Base-by-base conservation (phyloP, 2,329 filamentous ascomycete genomes). In the Penicillium italicum region DNA sequence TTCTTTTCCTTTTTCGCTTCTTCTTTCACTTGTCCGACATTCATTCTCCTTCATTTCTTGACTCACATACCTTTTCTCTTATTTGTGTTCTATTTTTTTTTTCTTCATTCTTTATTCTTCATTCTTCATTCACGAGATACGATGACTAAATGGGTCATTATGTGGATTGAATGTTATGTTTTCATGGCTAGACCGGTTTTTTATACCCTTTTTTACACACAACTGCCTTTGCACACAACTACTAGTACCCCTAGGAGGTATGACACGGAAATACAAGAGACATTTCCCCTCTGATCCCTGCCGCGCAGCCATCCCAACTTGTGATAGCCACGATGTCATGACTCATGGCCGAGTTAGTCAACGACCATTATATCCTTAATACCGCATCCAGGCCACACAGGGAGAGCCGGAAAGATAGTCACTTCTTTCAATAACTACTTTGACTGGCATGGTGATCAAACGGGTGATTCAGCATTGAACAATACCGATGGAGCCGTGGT, bases 101-200 rank as follows among this genome's bases (percentile, higher is more conserved):
- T 43, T 38, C 55, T 40, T 41, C 38, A 16, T 30, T 45, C 43
- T 54, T 42, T n/a, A n/a, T 43, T 38, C 55, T 40, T 41, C 38
- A 16, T 30, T 45, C 43, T 54, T 42, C n/a, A 51, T 55, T 55
- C 33, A 58, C 56, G 58, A 51, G 49, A 22, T 43, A 61, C 45
- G n/a, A 55, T 55, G 63, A 56, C 57, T 33, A n/a, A n/a, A 36
- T n/a, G 37, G 10, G 38, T 50, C 51, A 34, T 54, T 49, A 42
- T 48, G 51, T 53, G 37, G 46, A 42, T 34, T 43, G 45, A 42
- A 54, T 43, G 11, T 36, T 50, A 42, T 31, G 37, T 33, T 53
- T 20, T 33, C 43, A 36, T 54, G 45, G 51, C 45, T 54, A 54
- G 51, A 50, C 45, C 45, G 36, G 11, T 20, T 46, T 46, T 30